Evolutionary conservation across 805 yeast species (phyloP).

Genomic region (Cyberlindnera xishuangbannaensis): DNA sequence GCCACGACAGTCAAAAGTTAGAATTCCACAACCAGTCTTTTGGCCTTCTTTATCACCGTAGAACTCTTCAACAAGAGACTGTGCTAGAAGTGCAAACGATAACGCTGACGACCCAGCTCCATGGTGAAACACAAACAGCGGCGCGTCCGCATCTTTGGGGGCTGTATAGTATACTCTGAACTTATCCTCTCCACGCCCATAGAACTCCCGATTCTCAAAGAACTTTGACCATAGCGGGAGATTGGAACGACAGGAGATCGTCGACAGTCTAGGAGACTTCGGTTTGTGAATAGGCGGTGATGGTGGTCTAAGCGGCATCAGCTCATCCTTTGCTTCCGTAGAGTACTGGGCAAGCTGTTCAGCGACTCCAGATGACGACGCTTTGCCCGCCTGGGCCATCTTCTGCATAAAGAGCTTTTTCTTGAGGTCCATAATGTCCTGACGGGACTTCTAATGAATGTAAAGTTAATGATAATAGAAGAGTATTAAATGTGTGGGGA

Average conservation of each 20-base stretch:
- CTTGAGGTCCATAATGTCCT: conserved; percentile 6
- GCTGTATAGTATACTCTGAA: conserved; percentile 55
- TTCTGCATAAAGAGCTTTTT: conserved; percentile 13
- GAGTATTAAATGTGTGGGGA: too few species aligned
- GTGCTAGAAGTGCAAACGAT: conserved; percentile 59
- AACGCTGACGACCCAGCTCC: conserved; percentile 93
- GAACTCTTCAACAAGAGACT: conserved; percentile 26
- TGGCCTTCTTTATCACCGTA: conserved; percentile 15
- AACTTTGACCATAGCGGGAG: conserved; percentile 28
- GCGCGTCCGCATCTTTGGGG: conserved; percentile 39
- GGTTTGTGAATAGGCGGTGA: conserved; percentile 8
- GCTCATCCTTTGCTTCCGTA: conserved; percentile 8
- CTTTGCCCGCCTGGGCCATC: conserved; percentile 5
- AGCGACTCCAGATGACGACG: neutral
- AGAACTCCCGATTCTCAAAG: conserved; percentile 27
- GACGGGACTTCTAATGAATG: neutral
- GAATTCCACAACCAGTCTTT: conserved; percentile 49
- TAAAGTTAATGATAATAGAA: neutral
- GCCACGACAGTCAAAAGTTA: conserved; percentile 78
- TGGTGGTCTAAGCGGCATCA: conserved; percentile 11
- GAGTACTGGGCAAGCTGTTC: conserved; percentile 3
- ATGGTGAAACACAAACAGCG: conserved; percentile 75
- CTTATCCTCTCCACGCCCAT: conserved; percentile 16
- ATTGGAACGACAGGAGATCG: too few species aligned
- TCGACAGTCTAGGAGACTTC: neutral